phyloP scores from a whole-genome alignment of 23 red algal species.

The Gracilaria gracilis region DNA sequence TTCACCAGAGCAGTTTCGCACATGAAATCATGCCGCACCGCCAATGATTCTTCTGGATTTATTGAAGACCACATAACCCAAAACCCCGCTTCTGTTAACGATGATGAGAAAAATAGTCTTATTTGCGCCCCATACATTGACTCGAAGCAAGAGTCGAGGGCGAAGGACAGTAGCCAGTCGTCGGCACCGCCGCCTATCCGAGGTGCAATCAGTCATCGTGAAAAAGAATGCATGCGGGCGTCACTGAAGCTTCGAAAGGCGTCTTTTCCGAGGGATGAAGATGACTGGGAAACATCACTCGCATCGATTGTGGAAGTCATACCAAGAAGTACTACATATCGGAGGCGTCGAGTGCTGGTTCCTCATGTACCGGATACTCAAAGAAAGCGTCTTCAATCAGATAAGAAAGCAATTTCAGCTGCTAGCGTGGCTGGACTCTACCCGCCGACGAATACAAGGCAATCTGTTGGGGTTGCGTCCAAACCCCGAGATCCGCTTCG shows the following conservation, averaged over 20 bases:
- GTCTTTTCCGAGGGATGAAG: slow-evolving; percentile 2
- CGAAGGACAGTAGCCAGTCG: neutral
- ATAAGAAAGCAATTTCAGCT: slow-evolving; percentile 16
- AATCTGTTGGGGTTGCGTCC: neutral
- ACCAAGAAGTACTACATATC: neutral
- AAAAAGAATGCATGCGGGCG: neutral
- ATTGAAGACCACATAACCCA: neutral
- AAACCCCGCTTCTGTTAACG: neutral
- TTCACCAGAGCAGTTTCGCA: slow-evolving; percentile 12
- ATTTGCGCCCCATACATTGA: neutral
- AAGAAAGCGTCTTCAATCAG: slow-evolving; percentile 12
- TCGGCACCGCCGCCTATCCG: neutral
- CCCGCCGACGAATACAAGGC: neutral
- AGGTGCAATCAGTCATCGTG: neutral
- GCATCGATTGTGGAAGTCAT: neutral
- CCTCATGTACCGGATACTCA: neutral
- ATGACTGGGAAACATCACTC: slow-evolving; percentile 8
- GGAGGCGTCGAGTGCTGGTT: neutral
- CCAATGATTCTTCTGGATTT: neutral
- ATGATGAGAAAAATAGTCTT: neutral
- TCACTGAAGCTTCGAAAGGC: neutral
- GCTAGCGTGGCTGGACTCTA: neutral
- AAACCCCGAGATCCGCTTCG: neutral
- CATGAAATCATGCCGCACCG: neutral
- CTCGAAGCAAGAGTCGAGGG: neutral